Base-by-base conservation (phyloP, 2,329 filamentous ascomycete genomes). In the Magnaporthiopsis rhizophila region DNA sequence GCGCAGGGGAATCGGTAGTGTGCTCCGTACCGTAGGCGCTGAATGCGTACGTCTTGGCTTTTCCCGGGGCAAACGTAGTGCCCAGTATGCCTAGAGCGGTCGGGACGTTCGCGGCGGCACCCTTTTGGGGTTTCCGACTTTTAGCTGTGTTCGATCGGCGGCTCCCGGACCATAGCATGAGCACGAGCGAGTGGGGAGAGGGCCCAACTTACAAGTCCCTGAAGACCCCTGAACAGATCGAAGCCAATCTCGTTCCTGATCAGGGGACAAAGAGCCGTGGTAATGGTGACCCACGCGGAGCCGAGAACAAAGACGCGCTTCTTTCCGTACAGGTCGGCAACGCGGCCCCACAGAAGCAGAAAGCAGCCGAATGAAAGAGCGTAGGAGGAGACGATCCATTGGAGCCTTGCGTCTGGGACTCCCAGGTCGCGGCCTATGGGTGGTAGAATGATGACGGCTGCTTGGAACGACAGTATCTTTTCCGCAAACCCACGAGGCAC, bases 71-170 rank as follows among this genome's bases (percentile, higher is more conserved):
- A 64, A 90, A 90, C 0, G 86, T 89, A 1, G 84, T 83, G 0
- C 87, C 87, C 3, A 91, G 73, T 56, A 90, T 90, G 0, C 88
- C 88, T 70, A 91, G 85, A 0, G 88, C 88, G 0, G 87, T 89
- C 0, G 88, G 88, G 0, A 90, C 86, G 70, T 89, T 90, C 21
- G 87, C 86, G 1, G 88, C 88, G 32, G 86, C 85, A 2, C 87
- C 87, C 75, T 83, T 64, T 15, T 34, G 6, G 30, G 13, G 13
- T 12, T 21, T 2, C 2, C 6, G 18, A 45, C 6, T 58, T n/a
- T 58, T 32, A 58, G 61, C 26, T 13, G 18, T 62, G 4, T 56
- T 18, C 5, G n/a, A 26, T 13, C 56, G n/a, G 34, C 30, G 6
- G 28, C 24, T 45, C 53, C 45, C 11, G 66, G 32, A 28, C 38